These are phyloP conservation scores for Calocera viscosa DNA, from an alignment of 768 basidiomycete species.

Conservation along the genomic window DNA sequence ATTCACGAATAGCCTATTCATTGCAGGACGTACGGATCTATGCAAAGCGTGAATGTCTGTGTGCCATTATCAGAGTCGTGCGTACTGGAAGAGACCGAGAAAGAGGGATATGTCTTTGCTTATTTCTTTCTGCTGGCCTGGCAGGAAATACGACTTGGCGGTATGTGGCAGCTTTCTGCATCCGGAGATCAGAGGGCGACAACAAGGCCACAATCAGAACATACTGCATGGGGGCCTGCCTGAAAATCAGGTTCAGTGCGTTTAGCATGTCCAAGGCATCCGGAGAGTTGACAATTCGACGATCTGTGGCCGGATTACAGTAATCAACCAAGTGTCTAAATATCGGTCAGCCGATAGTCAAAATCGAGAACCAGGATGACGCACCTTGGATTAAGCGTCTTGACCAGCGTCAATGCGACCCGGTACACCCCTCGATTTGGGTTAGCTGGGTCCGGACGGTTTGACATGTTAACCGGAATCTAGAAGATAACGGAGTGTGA, in stretches of 20 bases:
- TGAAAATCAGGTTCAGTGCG: background rate
- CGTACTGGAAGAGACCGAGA: conserved; percentile 1
- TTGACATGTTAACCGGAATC: background rate
- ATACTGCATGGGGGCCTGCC: background rate
- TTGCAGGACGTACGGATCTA: conserved; percentile 29
- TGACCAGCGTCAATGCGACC: background rate
- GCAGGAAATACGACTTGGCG: background rate
- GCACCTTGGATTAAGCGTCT: background rate
- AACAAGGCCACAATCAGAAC: background rate
- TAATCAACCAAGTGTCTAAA: background rate
- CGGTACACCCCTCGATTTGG: background rate
- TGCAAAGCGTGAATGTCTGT: background rate
- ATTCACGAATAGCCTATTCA: conserved; percentile 41
- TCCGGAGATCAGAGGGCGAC: background rate
- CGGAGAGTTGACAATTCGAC: background rate
- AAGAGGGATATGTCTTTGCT: background rate
- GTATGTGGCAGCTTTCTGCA: background rate
- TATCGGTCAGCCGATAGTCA: background rate
- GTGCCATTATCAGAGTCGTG: background rate
- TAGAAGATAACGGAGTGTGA: background rate
- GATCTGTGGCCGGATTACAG: background rate
- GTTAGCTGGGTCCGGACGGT: background rate
- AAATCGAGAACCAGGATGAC: background rate
- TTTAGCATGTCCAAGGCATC: background rate
- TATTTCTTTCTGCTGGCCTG: background rate